These are phyloP conservation scores for Penicillium nucicola DNA, from an alignment of 495 filamentous ascomycete species.

Conservation along the genomic window DNA sequence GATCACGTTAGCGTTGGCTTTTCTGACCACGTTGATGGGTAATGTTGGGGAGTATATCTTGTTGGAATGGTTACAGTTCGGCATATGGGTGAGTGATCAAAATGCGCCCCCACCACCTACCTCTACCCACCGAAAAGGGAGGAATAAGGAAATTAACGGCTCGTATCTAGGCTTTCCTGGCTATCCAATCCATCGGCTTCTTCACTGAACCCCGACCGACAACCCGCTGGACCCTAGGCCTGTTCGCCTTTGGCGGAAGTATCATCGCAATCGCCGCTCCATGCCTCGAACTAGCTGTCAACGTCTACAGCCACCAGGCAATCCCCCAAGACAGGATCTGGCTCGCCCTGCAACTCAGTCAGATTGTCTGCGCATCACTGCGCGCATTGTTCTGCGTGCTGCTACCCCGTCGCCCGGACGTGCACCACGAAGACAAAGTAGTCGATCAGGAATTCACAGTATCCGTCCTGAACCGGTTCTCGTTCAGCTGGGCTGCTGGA, in stretches of 20 bases:
- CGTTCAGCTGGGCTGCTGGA: slow-evolving; percentile 57
- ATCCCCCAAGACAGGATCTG: slow-evolving; percentile 8
- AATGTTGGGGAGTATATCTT: slow-evolving; percentile 4
- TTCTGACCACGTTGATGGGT: slow-evolving; percentile 15
- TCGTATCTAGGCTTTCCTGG: slow-evolving; percentile 21
- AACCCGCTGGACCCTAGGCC: slow-evolving; percentile 25
- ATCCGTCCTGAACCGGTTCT: slow-evolving; percentile 59
- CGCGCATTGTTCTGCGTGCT: slow-evolving; percentile 31
- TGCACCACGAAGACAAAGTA: slow-evolving; percentile 50
- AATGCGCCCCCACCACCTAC: too few relatives aligned
- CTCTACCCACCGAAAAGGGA: too few relatives aligned
- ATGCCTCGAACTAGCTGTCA: slow-evolving; percentile 18
- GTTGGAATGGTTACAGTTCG: slow-evolving; percentile 33
- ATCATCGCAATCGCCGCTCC: slow-evolving; percentile 15
- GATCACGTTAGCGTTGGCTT: slow-evolving; percentile 18
- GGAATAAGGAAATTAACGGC: background rate
- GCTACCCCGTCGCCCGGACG: slow-evolving; percentile 66
- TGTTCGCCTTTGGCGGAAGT: slow-evolving; percentile 31
- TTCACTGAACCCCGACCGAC: slow-evolving; percentile 33
- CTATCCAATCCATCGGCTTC: slow-evolving; percentile 32
- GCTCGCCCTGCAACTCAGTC: slow-evolving; percentile 16
- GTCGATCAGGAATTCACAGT: slow-evolving; percentile 64
- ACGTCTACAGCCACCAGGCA: background rate
- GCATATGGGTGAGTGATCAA: slow-evolving; percentile 31
- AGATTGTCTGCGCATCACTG: slow-evolving; percentile 22